Percentiles rank a stretch among this genome's conserved stretches.
phyloP scores from a whole-genome alignment of 495 filamentous ascomycete species.

The Lophiostoma macrostomum region DNA sequence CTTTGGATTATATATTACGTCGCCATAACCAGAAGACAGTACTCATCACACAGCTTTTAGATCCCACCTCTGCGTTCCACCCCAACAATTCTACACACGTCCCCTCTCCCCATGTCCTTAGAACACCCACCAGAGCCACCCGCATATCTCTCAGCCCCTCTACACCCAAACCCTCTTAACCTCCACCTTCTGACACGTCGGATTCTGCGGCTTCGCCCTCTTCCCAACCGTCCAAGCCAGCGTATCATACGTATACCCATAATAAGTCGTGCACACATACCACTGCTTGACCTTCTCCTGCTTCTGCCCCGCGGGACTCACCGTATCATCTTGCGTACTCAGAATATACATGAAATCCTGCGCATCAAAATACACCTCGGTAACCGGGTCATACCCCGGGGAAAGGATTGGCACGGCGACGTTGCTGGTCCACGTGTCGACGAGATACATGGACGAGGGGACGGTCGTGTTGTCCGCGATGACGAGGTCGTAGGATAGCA shows the following conservation, averaged over 20 bases:
- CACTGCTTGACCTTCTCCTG: constrained; percentile 42
- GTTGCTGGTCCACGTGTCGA: constrained; percentile 46
- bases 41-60: too few species aligned
- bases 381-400: constrained; percentile 32
- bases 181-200: too few species aligned
- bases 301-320: constrained; percentile 38
- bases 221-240: constrained; percentile 53
- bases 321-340: neutral
- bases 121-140: too few species aligned
- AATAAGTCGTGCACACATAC: constrained; percentile 52
- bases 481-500: constrained; percentile 22
- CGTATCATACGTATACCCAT: constrained; percentile 50
- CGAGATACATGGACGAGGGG: constrained; percentile 44
- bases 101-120: too few species aligned
- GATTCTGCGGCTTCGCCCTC: too few species aligned
- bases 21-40: too few species aligned
- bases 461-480: constrained; percentile 35
- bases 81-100: too few species aligned
- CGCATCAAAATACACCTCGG: constrained; percentile 46
- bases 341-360: constrained; percentile 24
- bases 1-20: too few species aligned
- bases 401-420: constrained; percentile 49
- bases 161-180: too few species aligned
- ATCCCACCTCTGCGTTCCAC: too few species aligned
- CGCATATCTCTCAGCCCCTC: too few species aligned